Evolutionary conservation across 2,329 filamentous ascomycete genomes (phyloP), one percentile per base, ranked within the genome.

Genomic region (Acrocalymma vagum): DNA sequence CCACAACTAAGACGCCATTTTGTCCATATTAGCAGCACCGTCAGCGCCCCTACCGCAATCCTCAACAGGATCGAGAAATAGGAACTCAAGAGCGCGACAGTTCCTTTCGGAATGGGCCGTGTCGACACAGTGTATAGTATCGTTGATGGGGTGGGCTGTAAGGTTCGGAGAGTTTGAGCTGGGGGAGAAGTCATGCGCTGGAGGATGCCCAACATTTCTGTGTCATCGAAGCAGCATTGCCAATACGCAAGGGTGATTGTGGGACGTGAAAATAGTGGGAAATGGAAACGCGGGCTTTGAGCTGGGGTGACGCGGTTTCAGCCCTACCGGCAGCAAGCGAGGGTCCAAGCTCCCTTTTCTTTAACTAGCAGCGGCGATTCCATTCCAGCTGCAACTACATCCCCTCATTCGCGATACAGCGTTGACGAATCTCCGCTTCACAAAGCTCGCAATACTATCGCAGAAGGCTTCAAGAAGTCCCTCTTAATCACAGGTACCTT

Each of bases 51-150:
- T 3, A 78, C 43, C 2, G 76, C 3, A 3, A 76, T 48, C 13
- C 80, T 75, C 3, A 77, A 42, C 5, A 78, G 45, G 32, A 81
- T 53, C 28, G 73, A 65, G 21, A 77, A 39, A 45, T 70, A 66
- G 53, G 73, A 75, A 5, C 73, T 52, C 30, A 76, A 42, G 41
- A 70, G 74, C 9, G 78, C 72, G 10, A 76, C 60, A 21, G 79
- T 59, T 11, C 74, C 79, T 8, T 67, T 67, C 23, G 70, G 72
- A 9, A 69, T 62, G 9, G 88, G 83, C 29, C 84, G 83, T 42
- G 92, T 96, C 23, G 92, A 94, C 40, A 96, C 89, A 20, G 88
- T 95, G 78, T 93, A 97, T 54, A 89, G 87, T 65, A 89, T 85
- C n/a, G 94, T 96, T 3, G 91, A 95, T 30, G 90, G 86, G 16